A percentile compares a stretch with the other conserved stretches of the same genome.
Conservation (phyloP, 2,329 filamentous ascomycete genomes). For the Graphilbum fragrans region DNA sequence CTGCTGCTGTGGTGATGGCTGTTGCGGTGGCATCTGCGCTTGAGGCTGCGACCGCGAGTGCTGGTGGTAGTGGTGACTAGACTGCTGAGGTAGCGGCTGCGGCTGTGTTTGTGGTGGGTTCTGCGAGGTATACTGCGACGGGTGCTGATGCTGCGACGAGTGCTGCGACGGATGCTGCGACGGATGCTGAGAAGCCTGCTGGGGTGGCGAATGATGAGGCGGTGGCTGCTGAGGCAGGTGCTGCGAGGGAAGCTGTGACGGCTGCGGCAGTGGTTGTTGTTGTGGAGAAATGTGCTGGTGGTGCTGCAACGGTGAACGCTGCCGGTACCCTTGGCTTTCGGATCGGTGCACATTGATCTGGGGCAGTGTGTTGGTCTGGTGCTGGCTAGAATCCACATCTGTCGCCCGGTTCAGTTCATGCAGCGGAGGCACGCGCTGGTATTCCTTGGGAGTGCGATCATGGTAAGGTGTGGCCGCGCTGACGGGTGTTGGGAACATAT, state of each 20-base stretch:
- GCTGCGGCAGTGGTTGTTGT: background rate
- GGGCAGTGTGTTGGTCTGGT: conserved; percentile 37
- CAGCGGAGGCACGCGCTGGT: conserved; percentile 46
- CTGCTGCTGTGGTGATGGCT: background rate
- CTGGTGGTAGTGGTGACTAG: background rate
- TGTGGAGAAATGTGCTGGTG: conserved; percentile 1
- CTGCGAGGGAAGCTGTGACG: background rate
- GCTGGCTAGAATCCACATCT: conserved; percentile 41
- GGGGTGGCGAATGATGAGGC: background rate
- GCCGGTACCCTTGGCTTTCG: conserved; percentile 29
- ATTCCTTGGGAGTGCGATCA: conserved; percentile 40
- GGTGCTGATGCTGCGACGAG: background rate
- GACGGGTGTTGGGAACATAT: conserved; percentile 49
- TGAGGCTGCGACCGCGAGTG: no score
- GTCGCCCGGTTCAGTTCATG: conserved; percentile 42
- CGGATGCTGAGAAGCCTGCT: background rate
- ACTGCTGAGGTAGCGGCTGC: conserved; percentile 11
- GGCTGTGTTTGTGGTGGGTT: conserved; percentile 8
- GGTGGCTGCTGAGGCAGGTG: background rate
- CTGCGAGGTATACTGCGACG: background rate
- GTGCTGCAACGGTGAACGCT: conserved; percentile 20
- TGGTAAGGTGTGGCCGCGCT: conserved; percentile 39
- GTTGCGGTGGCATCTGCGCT: conserved; percentile 15
- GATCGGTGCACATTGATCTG: conserved; percentile 43
- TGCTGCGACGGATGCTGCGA: conserved; percentile 1